Evolutionary conservation across 805 yeast species (phyloP), one percentile per base, ranked within the genome.

Genomic region (Pichia paraexigua): DNA sequence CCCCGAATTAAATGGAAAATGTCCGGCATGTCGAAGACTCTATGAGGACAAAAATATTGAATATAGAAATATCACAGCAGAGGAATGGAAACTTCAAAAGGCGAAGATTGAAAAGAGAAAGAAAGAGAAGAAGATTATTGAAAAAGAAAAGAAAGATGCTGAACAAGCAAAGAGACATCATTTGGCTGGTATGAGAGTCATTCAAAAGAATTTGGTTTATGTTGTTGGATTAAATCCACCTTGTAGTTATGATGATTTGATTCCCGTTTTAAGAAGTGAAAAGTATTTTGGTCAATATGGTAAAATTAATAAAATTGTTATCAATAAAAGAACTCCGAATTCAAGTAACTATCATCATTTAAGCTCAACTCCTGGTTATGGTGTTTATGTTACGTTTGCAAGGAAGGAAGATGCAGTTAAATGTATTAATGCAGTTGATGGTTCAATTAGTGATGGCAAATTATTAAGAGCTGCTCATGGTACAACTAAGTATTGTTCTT

Each of bases 281-380:
- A 87, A 85, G 65, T 94, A 90, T 69, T 94, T 94, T 71, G 99
- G 99, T n/a, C 97, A 94, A 71, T 94, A 92, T 66, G 99, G 99
- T 54, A 89, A 87, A 67, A 94, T 94, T 54, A 82, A 85, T 69
- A 94, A 94, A 66, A 86, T 94, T 55, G 99, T 94, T 45, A 87
- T 94, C 57, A 94, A 94, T 68, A 84, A 85, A 61, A 83, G 87
- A 60, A 64, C 79, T 59, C 86, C 82, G 4, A 70, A 66, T 46
- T 67, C 75, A 59, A 58, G 63, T 63, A 50, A 60, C 46, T 58
- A 58, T 9, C 65, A 64, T 52, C 70, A 68, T 51, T n/a, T 46
- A n/a, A 46, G 48, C 15, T 68, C 67, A 48, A 78, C 76, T 56
- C 82, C 90, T 5, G 96, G 97, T 0, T 82, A 90, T 57, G 97